Percentiles rank a stretch among this genome's conserved stretches.
These are phyloP conservation scores for Marasmius sp. DNA, from an alignment of 1,284 basidiomycete species.

Conservation along the genomic window DNA sequence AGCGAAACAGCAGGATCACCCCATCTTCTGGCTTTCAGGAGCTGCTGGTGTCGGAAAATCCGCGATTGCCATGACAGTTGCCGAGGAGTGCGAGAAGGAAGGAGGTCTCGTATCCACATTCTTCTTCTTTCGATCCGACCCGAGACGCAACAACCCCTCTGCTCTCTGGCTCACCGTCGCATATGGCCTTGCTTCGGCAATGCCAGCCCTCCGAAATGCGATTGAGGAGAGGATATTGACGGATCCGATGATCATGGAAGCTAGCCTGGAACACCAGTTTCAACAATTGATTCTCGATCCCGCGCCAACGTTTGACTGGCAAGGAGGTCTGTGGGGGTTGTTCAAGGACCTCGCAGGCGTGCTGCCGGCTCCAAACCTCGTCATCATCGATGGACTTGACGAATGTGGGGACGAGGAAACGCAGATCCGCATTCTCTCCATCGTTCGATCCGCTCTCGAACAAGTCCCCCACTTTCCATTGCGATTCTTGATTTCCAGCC, in stretches of 20 bases:
- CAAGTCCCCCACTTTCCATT: slow-evolving; percentile 8
- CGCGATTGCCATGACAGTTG: slow-evolving; percentile 17
- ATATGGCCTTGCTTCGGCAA: neutral
- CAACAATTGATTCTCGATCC: neutral
- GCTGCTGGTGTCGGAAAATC: slow-evolving; percentile 19
- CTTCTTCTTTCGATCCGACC: slow-evolving; percentile 15
- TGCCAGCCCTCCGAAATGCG: neutral
- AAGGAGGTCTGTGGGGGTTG: no score
- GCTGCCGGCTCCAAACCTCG: neutral
- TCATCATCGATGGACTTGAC: slow-evolving; percentile 21
- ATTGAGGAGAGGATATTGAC: neutral
- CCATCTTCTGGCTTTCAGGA: slow-evolving; percentile 17
- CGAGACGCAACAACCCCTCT: no score
- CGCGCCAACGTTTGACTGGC: neutral
- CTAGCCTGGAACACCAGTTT: slow-evolving; percentile 1
- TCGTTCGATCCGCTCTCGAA: neutral
- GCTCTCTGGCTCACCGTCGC: slow-evolving; percentile 4
- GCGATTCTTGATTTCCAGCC: slow-evolving; percentile 19
- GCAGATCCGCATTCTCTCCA: neutral
- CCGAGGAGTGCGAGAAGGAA: slow-evolving; percentile 2
- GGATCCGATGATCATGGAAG: neutral
- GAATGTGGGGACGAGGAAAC: slow-evolving; percentile 9
- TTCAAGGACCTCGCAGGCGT: neutral
- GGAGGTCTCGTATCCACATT: slow-evolving; percentile 11
- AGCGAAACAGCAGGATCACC: neutral